Evolutionary conservation across 495 filamentous ascomycete genomes (phyloP), one percentile per base, ranked within the genome.

Genomic region (Entonaema liquescens): DNA sequence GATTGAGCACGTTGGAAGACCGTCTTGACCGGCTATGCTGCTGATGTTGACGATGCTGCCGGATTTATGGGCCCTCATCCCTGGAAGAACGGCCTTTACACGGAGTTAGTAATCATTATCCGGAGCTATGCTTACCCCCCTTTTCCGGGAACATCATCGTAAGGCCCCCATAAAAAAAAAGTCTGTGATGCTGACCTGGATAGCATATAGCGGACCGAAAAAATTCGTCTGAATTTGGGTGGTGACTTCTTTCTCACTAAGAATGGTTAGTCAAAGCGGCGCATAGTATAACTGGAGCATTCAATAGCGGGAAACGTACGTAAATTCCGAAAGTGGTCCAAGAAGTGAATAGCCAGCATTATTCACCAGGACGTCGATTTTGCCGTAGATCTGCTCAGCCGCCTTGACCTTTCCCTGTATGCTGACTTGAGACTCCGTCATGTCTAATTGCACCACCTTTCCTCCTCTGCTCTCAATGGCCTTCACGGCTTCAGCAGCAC

Each of bases 41-140:
- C 49, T 53, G 7, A 53, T 29, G 12, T 53, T 53, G 49, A 53
- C 49, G 49, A 53, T 53, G 3, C 23, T 53, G 3, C 49, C 49
- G 23, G 49, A 53, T 28, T 29, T 53, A n/a, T 25, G 25, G 13
- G 0, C 5, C 17, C 49, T 15, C 49, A 53, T 53, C 8, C 49
- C 49, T 25, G 49, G 49, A 17, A 53, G 25, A 29, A 53, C 49
- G 26, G 49, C 49, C 49, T 53, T 53, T 53, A 53, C 25, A 9
- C 49, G 15, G 23, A 28, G 15, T 53, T 53, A 53, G 23, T 8
- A 23, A 28, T 52, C 11, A 9, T 21, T 47, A 2, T 21, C 42
- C 7, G 31, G 6, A 2, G 5, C 2, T 47, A 3, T 11, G 42
- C 42, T 47, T 21, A 47, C 42, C 17, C 42, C 17, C 40, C 40